These are phyloP conservation scores for Citrullus colocynthis DNA, from an alignment of 306 rosid genomes.

Conservation along the genomic window DNA sequence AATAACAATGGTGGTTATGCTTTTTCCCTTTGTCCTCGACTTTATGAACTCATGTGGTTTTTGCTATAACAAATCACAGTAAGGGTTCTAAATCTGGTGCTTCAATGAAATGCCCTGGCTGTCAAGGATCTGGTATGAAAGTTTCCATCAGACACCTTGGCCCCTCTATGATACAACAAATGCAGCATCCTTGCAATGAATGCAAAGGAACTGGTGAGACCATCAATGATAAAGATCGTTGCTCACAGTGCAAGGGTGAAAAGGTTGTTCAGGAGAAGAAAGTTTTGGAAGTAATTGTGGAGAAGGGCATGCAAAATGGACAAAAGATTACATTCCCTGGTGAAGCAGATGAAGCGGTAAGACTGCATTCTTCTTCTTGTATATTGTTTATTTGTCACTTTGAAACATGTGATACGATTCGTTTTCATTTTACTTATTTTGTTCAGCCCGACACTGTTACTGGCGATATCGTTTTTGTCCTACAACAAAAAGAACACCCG, in stretches of 20 bases:
- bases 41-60: neutral
- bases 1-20: neutral
- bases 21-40: neutral
- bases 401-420: neutral
- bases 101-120: conserved; percentile 70
- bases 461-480: conserved; percentile 87
- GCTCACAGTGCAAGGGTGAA: conserved; percentile 80
- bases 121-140: conserved; percentile 97
- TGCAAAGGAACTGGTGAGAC: conserved; percentile 96
- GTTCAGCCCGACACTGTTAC: conserved; percentile 90
- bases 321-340: conserved; percentile 90
- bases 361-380: neutral
- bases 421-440: neutral
- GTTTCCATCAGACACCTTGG: conserved; percentile 88
- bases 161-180: conserved; percentile 94
- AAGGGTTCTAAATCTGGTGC: conserved; percentile 95
- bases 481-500: conserved; percentile 92
- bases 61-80: conserved; percentile 23
- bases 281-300: conserved; percentile 78
- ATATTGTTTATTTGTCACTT: neutral
- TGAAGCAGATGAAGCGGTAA: conserved; percentile 95
- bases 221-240: conserved; percentile 79
- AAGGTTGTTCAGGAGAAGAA: conserved; percentile 93
- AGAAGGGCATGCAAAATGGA: conserved; percentile 91
- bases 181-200: conserved; percentile 95